Conservation (phyloP, 2,329 filamentous ascomycete genomes). For the Neonectria ditissima region DNA sequence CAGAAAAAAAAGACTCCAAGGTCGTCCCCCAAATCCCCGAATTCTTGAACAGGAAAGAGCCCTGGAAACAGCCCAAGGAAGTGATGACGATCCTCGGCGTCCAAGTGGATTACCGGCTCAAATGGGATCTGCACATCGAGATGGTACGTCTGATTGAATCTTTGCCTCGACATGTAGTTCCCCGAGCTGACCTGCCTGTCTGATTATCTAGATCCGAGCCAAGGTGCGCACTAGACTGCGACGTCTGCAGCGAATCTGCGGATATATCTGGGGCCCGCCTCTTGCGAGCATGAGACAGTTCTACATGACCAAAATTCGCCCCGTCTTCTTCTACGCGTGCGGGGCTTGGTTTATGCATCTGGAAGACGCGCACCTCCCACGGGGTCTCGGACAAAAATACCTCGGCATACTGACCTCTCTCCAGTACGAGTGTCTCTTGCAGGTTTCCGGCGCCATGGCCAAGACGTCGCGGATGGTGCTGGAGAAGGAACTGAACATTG, state of each 20-base stretch:
- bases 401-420: too few species aligned
- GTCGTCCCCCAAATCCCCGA: neutral
- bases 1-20: neutral
- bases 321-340: slow-evolving; percentile 25
- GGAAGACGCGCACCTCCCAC: too few species aligned
- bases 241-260: slow-evolving; percentile 14
- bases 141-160: neutral
- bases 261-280: slow-evolving; percentile 15
- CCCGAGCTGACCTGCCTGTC: too few species aligned
- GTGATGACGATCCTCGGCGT: slow-evolving; percentile 13
- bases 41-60: neutral
- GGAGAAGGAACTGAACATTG: slow-evolving; percentile 23
- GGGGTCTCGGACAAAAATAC: too few species aligned
- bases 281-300: slow-evolving; percentile 12
- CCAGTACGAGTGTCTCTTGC: slow-evolving; percentile 12
- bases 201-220: neutral
- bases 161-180: neutral
- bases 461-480: slow-evolving; percentile 1
- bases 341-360: slow-evolving; percentile 27
- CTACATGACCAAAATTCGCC: slow-evolving; percentile 20
- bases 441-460: slow-evolving; percentile 13
- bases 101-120: slow-evolving; percentile 10
- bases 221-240: slow-evolving; percentile 12
- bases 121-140: neutral
- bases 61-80: neutral